phyloP scores from a whole-genome alignment of 2,329 filamentous ascomycete genomes.

The Rugonectria rugulosa region DNA sequence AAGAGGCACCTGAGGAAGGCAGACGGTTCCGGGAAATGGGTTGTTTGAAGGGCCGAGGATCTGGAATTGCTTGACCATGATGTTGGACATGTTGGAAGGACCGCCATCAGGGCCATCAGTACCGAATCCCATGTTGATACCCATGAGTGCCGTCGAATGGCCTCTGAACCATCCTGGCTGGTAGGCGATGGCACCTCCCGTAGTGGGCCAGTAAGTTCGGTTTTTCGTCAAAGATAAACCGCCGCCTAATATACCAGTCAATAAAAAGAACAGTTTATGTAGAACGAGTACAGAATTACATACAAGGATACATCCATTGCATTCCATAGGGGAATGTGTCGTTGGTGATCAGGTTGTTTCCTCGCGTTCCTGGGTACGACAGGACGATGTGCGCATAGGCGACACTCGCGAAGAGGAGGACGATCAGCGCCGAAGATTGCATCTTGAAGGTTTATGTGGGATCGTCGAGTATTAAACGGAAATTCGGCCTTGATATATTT shows the following conservation, averaged over 20 bases:
- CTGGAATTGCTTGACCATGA: slow-evolving; percentile 82
- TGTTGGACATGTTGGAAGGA: slow-evolving; percentile 86
- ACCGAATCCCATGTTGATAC: slow-evolving; percentile 90
- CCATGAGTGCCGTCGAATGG: slow-evolving; percentile 81
- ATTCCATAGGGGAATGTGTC: slow-evolving; percentile 85
- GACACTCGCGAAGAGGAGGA: slow-evolving; percentile 56
- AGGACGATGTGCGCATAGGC: slow-evolving; percentile 80
- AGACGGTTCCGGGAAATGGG: slow-evolving; percentile 88
- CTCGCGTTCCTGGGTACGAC: slow-evolving; percentile 86
- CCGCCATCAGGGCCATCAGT: slow-evolving; percentile 68
- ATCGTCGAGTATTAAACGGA: neutral
- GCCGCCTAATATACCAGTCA: slow-evolving; percentile 70
- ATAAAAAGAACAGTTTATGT: slow-evolving; percentile 20
- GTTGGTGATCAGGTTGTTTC: slow-evolving; percentile 84
- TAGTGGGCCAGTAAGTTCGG: slow-evolving; percentile 89
- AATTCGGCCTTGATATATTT: too few relatives aligned
- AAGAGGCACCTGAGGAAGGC: slow-evolving; percentile 86
- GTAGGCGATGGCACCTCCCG: slow-evolving; percentile 85
- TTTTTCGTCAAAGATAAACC: slow-evolving; percentile 81
- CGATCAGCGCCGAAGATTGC: slow-evolving; percentile 53
- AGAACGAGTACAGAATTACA: slow-evolving; percentile 45
- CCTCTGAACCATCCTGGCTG: slow-evolving; percentile 98
- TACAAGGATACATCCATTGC: slow-evolving; percentile 97
- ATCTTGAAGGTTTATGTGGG: slow-evolving; percentile 45
- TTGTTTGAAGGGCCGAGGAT: slow-evolving; percentile 82